Evolutionary conservation across 352 stramenopile genomes (phyloP), one percentile per base, ranked within the genome.

Genomic region (Phytopythium vexans): DNA sequence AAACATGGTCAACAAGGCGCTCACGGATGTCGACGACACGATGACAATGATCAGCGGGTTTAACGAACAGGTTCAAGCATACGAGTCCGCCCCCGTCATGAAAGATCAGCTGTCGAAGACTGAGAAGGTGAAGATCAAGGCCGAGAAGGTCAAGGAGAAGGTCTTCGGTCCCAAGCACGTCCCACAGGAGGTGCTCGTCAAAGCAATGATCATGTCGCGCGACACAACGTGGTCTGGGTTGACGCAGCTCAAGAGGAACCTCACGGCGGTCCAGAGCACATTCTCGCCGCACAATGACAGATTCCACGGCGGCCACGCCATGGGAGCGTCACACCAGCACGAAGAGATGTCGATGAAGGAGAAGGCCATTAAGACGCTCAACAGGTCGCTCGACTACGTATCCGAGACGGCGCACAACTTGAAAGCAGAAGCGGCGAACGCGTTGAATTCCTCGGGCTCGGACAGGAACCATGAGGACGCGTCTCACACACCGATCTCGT

Each of bases 21-120:
- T 68, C 40, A 49, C 49, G 16, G 67, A 67, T 5, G 62, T 78
- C 44, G 68, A 76, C 0, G 57, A 78, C n/a, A 51, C 56, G 10
- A 56, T 61, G 7, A 60, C 52, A 3, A 64, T 60, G 8, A 41
- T 80, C 0, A 63, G 71, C 37, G 44, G 65, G 35, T 38, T 76
- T 6, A 57, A 63, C 16, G 67, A 65, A 15, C 64, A 52, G 0
- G 58, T 59, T 0, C 9, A 33, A 10, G 6, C 52, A 12, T 39
- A 54, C 45, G 42, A 64, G 11, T 33, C 45, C 14, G 47, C 43
- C 11, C n/a, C 32, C 14, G 16, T 74, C 8, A 49, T 79, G 44
- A 62, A 36, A 10, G 36, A 36, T 39, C 46, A 56, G 45, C 27
- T 41, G 14, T 21, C 52, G 8, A n/a, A 27, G 34, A 57, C 53